Evolutionary conservation across 352 stramenopile genomes (phyloP), one percentile per base, ranked within the genome.

Genomic region (Pythium phragmitis): DNA sequence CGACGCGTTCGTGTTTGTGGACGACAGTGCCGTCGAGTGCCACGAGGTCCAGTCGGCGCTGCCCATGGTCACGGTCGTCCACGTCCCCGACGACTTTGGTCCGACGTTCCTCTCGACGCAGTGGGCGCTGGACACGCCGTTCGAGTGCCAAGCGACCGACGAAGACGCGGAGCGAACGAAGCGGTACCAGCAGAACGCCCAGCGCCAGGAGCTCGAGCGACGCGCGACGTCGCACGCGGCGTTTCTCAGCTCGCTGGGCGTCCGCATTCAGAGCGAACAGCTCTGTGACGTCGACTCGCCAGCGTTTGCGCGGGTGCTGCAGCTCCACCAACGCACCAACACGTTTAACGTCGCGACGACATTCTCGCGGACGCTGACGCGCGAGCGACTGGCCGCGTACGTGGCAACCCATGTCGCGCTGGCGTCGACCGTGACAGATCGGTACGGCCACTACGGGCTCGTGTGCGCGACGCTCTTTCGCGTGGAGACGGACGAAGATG

Each of bases 401-500:
- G 45, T 47, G 8, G 13, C 51, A 3, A 37, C 75, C 23, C 69
- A 76, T 14, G 69, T 55, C 16, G 78, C 76, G 14, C 46, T 91
- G 41, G 82, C 76, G 43, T 78, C 79, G 11, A 71, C 81, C 8
- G 83, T 91, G 61, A 91, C 83, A 0, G 83, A 92, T 46, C 78
- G 81, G 14, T 91, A 88, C 42, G 83, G 83, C 17, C 83, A 92
- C 57, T 92, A 92, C 21, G 83, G 83, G 3, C 72, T 92, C 1
- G 83, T 92, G 14, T 80, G 75, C 42, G 66, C 75, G 21, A 63
- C 69, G 49, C 61, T 85, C 16, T 87, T 72, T 54, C 79, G 63
- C 12, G 26, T 65, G 37, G 28, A 50, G 26, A 30, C n/a, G 1
- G 11, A 39, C 34, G 34, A 9, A 8, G n/a, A 60, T 3, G 41